phyloP scores from a whole-genome alignment of 345 rosid species.

The Salix dunnii region DNA sequence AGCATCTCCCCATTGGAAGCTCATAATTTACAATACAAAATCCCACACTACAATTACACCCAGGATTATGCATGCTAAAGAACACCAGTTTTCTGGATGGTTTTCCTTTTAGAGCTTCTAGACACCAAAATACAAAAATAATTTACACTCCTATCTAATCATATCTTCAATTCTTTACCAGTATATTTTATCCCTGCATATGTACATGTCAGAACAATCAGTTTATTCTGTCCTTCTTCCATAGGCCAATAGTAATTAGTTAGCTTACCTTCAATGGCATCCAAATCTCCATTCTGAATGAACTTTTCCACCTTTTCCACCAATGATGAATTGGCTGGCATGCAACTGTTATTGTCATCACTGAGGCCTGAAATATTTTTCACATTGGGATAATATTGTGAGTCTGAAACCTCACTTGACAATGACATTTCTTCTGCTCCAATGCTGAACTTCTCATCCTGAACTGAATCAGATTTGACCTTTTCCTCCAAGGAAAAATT shows the following conservation, averaged over 20 bases:
- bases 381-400: conserved; percentile 1
- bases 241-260: neutral
- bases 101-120: neutral
- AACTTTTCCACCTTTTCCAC: conserved; percentile 60
- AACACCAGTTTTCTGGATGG: neutral
- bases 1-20: neutral
- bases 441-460: conserved; percentile 23
- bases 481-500: conserved; percentile 11
- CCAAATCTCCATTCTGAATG: conserved; percentile 67
- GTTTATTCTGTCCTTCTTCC: neutral
- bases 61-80: neutral
- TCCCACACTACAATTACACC: neutral
- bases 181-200: neutral
- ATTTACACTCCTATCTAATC: neutral
- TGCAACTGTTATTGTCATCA: conserved; percentile 19
- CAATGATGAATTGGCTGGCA: conserved; percentile 33
- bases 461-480: conserved; percentile 13
- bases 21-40: neutral
- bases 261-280: conserved; percentile 51
- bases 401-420: neutral
- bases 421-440: conserved; percentile 18
- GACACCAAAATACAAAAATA: neutral
- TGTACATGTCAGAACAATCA: neutral
- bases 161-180: neutral
- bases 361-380: conserved; percentile 12